phyloP scores from a whole-genome alignment of 192 early-diverging fungal genomes.

The Linnemannia elongata region DNA sequence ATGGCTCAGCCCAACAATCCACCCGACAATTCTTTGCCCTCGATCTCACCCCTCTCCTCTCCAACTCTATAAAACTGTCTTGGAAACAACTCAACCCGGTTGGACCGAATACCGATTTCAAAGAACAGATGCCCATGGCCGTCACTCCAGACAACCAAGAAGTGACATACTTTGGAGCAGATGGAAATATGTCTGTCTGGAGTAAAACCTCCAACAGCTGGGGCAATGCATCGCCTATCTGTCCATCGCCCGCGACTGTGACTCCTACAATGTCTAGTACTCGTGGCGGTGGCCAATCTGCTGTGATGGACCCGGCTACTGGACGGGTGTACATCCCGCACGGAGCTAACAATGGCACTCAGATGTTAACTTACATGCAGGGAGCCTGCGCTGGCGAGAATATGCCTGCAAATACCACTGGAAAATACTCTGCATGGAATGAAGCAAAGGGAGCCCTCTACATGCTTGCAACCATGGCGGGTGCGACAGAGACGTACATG shows the following conservation, averaged over 20 bases:
- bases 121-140: neutral
- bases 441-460: neutral
- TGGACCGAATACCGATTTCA: neutral
- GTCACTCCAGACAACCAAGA: neutral
- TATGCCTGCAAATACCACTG: neutral
- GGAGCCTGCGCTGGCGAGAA: neutral
- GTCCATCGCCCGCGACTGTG: neutral
- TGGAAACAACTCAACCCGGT: neutral
- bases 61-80: neutral
- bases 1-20: neutral
- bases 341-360: neutral
- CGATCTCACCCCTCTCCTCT: neutral
- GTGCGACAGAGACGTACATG: neutral
- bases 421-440: neutral
- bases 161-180: neutral
- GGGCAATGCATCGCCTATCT: neutral
- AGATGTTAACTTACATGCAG: neutral
- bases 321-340: neutral
- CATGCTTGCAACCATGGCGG: neutral
- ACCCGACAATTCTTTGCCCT: neutral
- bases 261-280: neutral
- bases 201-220: no score
- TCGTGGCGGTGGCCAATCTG: neutral
- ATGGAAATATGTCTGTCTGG: no score
- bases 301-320: neutral